Evolutionary conservation across 306 rosid genomes (phyloP).

Genomic region (Prunus mira): DNA sequence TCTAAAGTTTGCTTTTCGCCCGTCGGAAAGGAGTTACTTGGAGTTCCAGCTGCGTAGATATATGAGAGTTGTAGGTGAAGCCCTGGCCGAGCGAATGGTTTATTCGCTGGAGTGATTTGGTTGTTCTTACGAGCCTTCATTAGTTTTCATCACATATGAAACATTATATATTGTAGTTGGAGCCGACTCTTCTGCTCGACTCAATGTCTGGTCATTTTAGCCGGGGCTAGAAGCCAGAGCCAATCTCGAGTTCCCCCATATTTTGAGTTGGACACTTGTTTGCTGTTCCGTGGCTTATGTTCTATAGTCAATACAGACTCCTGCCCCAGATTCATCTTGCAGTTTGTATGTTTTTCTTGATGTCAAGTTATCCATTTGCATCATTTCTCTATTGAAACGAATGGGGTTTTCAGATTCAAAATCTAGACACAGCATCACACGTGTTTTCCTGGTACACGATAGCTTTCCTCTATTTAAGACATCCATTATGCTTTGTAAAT

Average conservation of each 20-base stretch:
- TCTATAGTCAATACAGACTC: neutral
- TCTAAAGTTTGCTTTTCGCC: constrained; percentile 41
- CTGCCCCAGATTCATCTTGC: neutral
- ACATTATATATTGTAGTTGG: neutral
- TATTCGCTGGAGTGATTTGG: constrained; percentile 42
- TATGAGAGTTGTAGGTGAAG: constrained; percentile 61
- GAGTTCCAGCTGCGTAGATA: constrained; percentile 65
- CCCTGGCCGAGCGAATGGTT: constrained; percentile 65
- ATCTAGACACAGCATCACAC: neutral
- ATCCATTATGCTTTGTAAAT: neutral
- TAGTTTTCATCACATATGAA: neutral
- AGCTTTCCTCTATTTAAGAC: neutral
- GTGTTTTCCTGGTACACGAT: neutral
- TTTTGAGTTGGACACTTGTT: neutral
- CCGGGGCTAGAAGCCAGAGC: neutral
- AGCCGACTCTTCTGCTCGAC: neutral
- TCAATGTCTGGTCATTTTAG: neutral
- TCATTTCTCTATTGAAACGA: neutral
- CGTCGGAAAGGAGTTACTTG: constrained; percentile 40
- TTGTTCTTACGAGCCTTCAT: neutral
- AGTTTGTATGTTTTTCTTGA: neutral
- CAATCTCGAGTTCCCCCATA: neutral
- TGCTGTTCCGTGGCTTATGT: neutral
- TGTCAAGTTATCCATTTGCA: neutral
- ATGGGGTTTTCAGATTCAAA: neutral